Conservation (phyloP, 176 grass and related monocot species). For the Dendrocalamus sinicus region DNA sequence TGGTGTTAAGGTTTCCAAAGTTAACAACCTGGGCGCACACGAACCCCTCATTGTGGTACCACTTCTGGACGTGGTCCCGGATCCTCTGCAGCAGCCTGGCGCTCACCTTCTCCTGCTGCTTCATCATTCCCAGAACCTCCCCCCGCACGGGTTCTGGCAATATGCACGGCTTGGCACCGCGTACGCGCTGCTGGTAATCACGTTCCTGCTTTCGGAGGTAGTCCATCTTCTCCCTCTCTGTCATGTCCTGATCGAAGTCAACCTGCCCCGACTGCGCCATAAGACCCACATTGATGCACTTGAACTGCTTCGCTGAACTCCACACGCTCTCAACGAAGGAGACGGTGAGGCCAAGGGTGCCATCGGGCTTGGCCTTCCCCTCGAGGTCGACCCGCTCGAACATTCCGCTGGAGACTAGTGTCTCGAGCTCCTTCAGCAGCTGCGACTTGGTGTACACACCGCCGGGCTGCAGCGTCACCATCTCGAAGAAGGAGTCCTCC, state of each 20-base stretch:
- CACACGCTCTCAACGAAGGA: constrained; percentile 86
- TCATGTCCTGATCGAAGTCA: constrained; percentile 93
- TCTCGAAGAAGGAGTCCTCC: constrained; percentile 94
- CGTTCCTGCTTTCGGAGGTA: constrained; percentile 90
- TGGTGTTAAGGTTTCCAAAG: constrained; percentile 92
- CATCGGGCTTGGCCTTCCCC: constrained; percentile 88
- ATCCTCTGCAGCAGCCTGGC: constrained; percentile 94
- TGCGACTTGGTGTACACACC: constrained; percentile 95
- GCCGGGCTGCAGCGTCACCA: constrained; percentile 86
- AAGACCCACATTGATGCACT: constrained; percentile 94
- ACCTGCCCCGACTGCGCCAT: constrained; percentile 71
- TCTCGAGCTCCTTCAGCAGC: constrained; percentile 89
- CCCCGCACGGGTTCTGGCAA: constrained; percentile 65
- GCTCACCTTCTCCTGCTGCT: constrained; percentile 74
- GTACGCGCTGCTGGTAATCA: constrained; percentile 79
- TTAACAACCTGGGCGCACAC: constrained; percentile 91
- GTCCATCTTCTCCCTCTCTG: constrained; percentile 91
- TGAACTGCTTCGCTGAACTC: constrained; percentile 79
- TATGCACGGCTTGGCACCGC: constrained; percentile 65
- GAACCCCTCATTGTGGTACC: constrained; percentile 96
- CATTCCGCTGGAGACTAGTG: constrained; percentile 87
- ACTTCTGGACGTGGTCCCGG: constrained; percentile 84
- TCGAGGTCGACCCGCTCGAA: constrained; percentile 91
- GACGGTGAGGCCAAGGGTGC: constrained; percentile 74
- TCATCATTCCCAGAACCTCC: constrained; percentile 81